phyloP scores from a whole-genome alignment of 345 rosid species.

The Stellera chamaejasme region DNA sequence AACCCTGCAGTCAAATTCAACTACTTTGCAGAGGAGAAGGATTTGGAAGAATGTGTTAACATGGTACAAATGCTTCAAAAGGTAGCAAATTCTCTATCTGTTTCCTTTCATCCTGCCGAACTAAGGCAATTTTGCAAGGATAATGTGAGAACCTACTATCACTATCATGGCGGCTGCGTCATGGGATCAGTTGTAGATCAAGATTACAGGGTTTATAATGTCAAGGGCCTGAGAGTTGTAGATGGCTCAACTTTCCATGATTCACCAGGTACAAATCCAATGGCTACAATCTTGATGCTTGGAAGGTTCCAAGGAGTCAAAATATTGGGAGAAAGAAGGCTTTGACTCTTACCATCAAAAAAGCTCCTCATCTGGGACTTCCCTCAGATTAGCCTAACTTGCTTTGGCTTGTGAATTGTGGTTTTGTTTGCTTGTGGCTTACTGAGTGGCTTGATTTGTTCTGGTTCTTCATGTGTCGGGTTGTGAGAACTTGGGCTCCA shows the following conservation, averaged over 20 bases:
- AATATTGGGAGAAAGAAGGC: slow-evolving; percentile 28
- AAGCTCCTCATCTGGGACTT: no score
- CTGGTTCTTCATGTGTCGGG: no score
- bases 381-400: no score
- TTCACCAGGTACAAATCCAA: slow-evolving; percentile 83
- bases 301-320: slow-evolving; percentile 75
- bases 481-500: no score
- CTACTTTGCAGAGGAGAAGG: slow-evolving; percentile 44
- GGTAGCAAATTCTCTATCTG: slow-evolving; percentile 49
- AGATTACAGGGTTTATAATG: slow-evolving; percentile 46
- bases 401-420: no score
- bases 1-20: slow-evolving; percentile 67
- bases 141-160: slow-evolving; percentile 59
- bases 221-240: slow-evolving; percentile 44
- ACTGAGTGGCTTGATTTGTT: no score
- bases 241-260: slow-evolving; percentile 69
- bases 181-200: slow-evolving; percentile 53
- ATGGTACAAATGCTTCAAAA: slow-evolving; percentile 46
- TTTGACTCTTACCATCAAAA: no score
- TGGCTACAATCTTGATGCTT: slow-evolving; percentile 66
- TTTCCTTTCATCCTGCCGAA: slow-evolving; percentile 30
- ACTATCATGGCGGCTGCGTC: slow-evolving; percentile 59
- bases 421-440: no score
- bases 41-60: slow-evolving; percentile 39
- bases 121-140: slow-evolving; percentile 41